Evolutionary conservation across 495 filamentous ascomycete genomes (phyloP).

Genomic region (Aspergillus coremiiformis): DNA sequence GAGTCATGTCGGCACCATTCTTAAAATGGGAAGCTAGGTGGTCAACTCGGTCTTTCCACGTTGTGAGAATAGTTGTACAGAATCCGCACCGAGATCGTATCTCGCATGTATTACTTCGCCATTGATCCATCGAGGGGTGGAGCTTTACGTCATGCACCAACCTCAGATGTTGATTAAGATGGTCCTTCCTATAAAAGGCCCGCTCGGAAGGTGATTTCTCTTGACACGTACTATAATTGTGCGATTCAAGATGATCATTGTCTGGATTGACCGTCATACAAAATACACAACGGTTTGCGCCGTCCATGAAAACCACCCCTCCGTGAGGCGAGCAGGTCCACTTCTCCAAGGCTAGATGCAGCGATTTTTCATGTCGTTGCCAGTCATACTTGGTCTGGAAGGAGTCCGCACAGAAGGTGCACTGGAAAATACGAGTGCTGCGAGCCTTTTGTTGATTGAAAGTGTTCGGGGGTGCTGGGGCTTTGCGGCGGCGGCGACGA

Average conservation of each 20-base stretch:
- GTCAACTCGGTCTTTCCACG: conserved; percentile 65
- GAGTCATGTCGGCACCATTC: conserved; percentile 61
- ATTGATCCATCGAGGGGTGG: conserved; percentile 62
- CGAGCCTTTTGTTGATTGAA: conserved; percentile 37
- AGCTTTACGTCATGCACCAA: conserved; percentile 73
- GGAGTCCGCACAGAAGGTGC: conserved; percentile 86
- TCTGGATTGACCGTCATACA: conserved; percentile 62
- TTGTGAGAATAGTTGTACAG: conserved; percentile 56
- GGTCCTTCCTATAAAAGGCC: conserved; percentile 85
- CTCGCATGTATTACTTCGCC: conserved; percentile 65
- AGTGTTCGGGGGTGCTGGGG: conserved; percentile 38
- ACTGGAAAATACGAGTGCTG: conserved; percentile 58
- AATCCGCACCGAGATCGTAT: conserved; percentile 70
- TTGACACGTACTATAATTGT: conserved; percentile 68
- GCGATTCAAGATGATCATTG: conserved; percentile 62
- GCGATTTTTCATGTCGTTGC: conserved; percentile 83
- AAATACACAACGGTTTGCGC: conserved; percentile 56
- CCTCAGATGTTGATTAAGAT: conserved; percentile 76
- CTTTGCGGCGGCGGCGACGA: conserved; percentile 61
- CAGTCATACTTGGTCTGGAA: conserved; percentile 89
- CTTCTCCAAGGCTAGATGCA: conserved; percentile 75
- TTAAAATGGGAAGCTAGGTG: conserved; percentile 71
- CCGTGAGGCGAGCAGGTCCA: conserved; percentile 72
- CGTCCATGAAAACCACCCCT: conserved; percentile 36
- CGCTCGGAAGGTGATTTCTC: conserved; percentile 64